Evolutionary conservation across 2,329 filamentous ascomycete genomes (phyloP).

Genomic region (Exserohilum rostratum): DNA sequence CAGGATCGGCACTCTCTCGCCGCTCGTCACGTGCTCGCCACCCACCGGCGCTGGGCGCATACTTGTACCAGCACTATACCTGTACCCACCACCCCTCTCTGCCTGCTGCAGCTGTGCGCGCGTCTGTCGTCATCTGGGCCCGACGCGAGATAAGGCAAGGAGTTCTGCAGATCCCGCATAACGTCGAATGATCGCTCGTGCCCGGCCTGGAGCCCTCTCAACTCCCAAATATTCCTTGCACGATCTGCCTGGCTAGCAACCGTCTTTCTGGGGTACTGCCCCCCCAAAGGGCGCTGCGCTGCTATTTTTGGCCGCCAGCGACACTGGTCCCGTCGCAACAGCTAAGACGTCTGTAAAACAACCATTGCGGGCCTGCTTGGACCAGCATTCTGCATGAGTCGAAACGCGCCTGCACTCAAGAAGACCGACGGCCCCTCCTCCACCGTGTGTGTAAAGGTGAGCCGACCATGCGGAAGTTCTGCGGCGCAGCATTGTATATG

Average conservation of each 20-base stretch:
- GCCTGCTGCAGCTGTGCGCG: background rate
- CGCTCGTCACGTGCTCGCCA: too few species aligned
- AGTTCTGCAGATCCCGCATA: conserved; percentile 38
- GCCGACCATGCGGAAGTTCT: conserved; percentile 17
- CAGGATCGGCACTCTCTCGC: conserved; percentile 7
- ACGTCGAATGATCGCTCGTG: conserved; percentile 34
- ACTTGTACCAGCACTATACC: too few species aligned
- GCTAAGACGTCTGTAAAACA: conserved; percentile 18
- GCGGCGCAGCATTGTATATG: conserved; percentile 14
- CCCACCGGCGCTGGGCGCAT: too few species aligned
- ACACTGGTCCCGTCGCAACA: conserved; percentile 20
- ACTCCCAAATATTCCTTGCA: conserved; percentile 20
- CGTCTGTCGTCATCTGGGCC: conserved; percentile 31
- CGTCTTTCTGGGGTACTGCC: conserved; percentile 38
- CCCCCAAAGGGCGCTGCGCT: conserved; percentile 24
- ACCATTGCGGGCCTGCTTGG: conserved; percentile 14
- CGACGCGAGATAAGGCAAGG: conserved; percentile 32
- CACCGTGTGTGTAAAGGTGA: conserved; percentile 13
- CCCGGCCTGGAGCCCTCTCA: conserved; percentile 21
- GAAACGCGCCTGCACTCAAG: conserved; percentile 27
- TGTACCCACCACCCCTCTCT: too few species aligned
- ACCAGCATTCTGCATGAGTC: conserved; percentile 21
- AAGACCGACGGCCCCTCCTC: conserved; percentile 12
- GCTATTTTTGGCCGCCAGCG: conserved; percentile 42
- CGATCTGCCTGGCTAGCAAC: conserved; percentile 29